Evolutionary conservation across 2,329 filamentous ascomycete genomes (phyloP).

Genomic region (Thelonectria discophora): DNA sequence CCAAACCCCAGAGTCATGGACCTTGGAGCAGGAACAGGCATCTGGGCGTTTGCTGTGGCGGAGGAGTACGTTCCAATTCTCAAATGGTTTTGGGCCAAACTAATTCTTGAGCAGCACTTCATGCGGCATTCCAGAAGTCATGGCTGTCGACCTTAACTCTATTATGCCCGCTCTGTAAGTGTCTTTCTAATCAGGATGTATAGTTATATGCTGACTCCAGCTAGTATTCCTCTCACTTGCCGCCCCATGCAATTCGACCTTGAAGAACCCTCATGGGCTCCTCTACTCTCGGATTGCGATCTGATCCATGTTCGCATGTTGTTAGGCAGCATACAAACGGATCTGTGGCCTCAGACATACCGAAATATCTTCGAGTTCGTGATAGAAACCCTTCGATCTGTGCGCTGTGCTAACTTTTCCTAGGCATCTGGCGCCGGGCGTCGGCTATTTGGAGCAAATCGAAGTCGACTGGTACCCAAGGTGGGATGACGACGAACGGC

Average conservation of each 20-base stretch:
- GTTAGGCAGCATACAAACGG: constrained; percentile 75
- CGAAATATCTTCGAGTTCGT: constrained; percentile 71
- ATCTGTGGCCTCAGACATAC: constrained; percentile 77
- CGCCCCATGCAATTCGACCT: constrained; percentile 72
- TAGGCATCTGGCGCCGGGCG: constrained; percentile 79
- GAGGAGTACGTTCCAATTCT: constrained; percentile 61
- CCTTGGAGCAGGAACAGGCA: constrained; percentile 86
- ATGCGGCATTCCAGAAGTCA: constrained; percentile 42
- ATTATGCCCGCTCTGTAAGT: constrained; percentile 53
- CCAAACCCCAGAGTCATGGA: constrained; percentile 60
- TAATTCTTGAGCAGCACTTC: constrained; percentile 31
- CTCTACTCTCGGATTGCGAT: constrained; percentile 68
- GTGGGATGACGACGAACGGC: constrained; percentile 72
- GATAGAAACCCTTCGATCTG: background rate
- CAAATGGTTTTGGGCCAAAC: background rate
- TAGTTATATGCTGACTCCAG: constrained; percentile 27
- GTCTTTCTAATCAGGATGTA: background rate
- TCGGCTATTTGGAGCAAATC: constrained; percentile 83
- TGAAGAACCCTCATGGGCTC: constrained; percentile 72
- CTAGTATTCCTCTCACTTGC: constrained; percentile 73
- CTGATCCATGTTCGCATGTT: constrained; percentile 85
- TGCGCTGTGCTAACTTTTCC: constrained; percentile 22
- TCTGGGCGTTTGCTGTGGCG: constrained; percentile 90
- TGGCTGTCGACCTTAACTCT: constrained; percentile 52
- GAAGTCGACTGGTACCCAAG: constrained; percentile 86